Evolutionary conservation across 2,329 filamentous ascomycete species (phyloP), one percentile per base, ranked within the genome.

Genomic region (Aspergillaceae sp.): DNA sequence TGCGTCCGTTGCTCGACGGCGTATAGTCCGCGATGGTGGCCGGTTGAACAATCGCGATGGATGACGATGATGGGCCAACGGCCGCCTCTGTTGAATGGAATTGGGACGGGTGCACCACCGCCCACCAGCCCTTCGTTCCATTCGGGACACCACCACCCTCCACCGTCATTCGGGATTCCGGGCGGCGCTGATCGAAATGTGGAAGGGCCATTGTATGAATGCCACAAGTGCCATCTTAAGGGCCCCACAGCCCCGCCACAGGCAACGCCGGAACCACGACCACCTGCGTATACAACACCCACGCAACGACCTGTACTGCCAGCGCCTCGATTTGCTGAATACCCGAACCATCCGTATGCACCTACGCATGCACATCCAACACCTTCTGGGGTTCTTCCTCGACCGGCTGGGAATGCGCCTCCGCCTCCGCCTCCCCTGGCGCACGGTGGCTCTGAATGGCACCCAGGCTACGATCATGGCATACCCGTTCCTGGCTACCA

Each of bases 221-320:
- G 86, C 57, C 86, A 90, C 66, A 86, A 87, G 63, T 90, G 86
- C 51, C 74, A 77, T 55, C 61, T 71, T 53, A 75, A 68, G 29
- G 75, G 75, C 47, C 51, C 55, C 11, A 53, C 61, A 3, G 51
- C 62, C 19, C 19, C 19, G 7, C 56, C 58, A 43, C 30, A 32
- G 11, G 57, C 60, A 29, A 58, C 58, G 32, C 57, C 65, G 1
- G 66, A 68, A 47, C 58, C 59, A 34, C 60, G 60, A 19, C 60
- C 60, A 27, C 65, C 65, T 33, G 60, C 63, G 7, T 66, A 66
- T 48, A 44, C 56, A n/a, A 51, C 56, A 11, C 59, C 56, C 10
- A 50, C 56, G 19, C 59, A 61, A 41, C 63, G 63, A 29, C 55
- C 65, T n/a, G 59, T 65, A 43, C 48, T 67, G 7, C 59, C 65